Evolutionary conservation across 495 filamentous ascomycete species (phyloP).

Genomic region (Hyaloscypha finlandica): DNA sequence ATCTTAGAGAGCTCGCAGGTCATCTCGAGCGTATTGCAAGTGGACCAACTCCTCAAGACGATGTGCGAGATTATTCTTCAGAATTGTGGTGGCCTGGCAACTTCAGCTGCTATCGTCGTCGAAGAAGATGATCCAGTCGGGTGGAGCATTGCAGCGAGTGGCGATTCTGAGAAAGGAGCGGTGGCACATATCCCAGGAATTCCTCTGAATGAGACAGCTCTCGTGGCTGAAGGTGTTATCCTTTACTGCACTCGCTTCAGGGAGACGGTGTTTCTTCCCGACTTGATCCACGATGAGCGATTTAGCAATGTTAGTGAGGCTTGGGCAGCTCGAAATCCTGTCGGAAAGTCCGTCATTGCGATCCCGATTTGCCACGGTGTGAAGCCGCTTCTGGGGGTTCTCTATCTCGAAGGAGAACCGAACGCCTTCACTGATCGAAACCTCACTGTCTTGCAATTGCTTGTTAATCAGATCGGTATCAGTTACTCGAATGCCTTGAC

Average conservation of each 20-base stretch:
- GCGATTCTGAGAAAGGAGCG: conserved; percentile 66
- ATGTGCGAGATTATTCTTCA: conserved; percentile 92
- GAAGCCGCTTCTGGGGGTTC: conserved; percentile 73
- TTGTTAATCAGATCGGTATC: conserved; percentile 88
- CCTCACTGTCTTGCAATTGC: conserved; percentile 77
- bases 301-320: conserved; percentile 78
- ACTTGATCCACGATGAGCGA: conserved; percentile 80
- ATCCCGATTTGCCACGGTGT: conserved; percentile 81
- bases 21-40: conserved; percentile 83
- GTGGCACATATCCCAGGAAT: conserved; percentile 63
- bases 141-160: conserved; percentile 79
- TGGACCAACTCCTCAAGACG: conserved; percentile 80
- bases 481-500: conserved; percentile 85
- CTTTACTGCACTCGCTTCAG: conserved; percentile 82
- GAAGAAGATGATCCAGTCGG: conserved; percentile 64
- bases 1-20: conserved; percentile 89
- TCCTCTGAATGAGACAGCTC: conserved; percentile 60
- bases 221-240: conserved; percentile 75
- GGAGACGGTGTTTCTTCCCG: conserved; percentile 80
- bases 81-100: conserved; percentile 76
- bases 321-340: conserved; percentile 67
- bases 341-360: conserved; percentile 78
- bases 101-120: conserved; percentile 76
- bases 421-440: conserved; percentile 89
- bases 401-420: conserved; percentile 83